phyloP scores from a whole-genome alignment of 2,329 filamentous ascomycete genomes.

The Claviceps sorghi region DNA sequence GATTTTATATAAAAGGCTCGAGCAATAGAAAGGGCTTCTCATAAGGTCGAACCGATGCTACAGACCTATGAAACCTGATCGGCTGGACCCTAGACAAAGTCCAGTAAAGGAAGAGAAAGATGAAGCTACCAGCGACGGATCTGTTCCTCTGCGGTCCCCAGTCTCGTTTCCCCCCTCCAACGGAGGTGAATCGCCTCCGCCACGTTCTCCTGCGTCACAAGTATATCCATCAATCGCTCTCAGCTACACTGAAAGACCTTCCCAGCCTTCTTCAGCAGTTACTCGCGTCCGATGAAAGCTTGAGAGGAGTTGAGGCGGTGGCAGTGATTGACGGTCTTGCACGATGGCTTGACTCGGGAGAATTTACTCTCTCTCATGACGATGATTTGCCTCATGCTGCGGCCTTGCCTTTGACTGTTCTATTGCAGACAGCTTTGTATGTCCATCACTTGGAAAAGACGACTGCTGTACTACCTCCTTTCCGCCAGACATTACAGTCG shows the following conservation, averaged over 20 bases:
- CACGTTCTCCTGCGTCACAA: not conserved
- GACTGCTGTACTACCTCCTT: not conserved
- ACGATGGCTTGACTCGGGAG: not conserved
- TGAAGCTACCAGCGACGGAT: not conserved
- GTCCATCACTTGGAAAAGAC: not conserved
- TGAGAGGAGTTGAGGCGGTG: not conserved
- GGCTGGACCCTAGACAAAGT: not conserved
- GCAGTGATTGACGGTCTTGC: not conserved
- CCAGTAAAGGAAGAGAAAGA: not conserved
- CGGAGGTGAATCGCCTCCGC: not conserved
- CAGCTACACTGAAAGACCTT: not conserved
- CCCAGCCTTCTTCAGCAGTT: not conserved
- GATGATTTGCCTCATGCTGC: not conserved
- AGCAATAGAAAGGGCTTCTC: too few relatives aligned
- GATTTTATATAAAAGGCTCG: not conserved
- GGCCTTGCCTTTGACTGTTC: not conserved
- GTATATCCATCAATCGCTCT: not conserved
- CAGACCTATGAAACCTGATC: not conserved
- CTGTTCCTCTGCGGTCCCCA: not conserved
- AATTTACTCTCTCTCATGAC: not conserved
- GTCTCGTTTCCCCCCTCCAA: not conserved
- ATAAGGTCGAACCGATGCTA: not conserved
- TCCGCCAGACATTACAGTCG: not conserved
- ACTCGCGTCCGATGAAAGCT: not conserved
- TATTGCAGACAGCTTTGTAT: not conserved